phyloP scores from a whole-genome alignment of 1,139 yeast species.

The Debaryomycetaceae sp. region DNA sequence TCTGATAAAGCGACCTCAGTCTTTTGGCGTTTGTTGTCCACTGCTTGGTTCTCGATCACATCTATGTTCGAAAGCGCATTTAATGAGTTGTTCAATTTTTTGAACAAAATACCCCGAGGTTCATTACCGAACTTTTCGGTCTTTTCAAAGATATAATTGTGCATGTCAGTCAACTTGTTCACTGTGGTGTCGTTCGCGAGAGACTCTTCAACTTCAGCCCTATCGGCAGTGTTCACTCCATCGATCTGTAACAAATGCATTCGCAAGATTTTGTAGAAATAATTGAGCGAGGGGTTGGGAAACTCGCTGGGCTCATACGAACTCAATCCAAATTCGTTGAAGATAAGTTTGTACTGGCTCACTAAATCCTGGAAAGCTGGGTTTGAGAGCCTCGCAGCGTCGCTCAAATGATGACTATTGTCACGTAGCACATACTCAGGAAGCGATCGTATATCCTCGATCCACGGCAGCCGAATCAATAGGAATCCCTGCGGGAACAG shows the following conservation, averaged over 20 bases:
- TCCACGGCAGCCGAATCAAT: constrained; percentile 55
- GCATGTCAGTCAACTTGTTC: constrained; percentile 12
- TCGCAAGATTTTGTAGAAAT: constrained; percentile 61
- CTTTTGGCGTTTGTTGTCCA: constrained; percentile 13
- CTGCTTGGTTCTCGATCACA: constrained; percentile 6
- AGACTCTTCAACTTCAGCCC: constrained; percentile 36
- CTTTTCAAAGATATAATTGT: constrained; percentile 5
- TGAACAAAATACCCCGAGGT: constrained; percentile 9
- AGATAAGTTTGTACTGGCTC: constrained; percentile 31
- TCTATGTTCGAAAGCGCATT: constrained; percentile 17
- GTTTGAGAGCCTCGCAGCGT: not conserved
- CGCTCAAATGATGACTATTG: constrained; percentile 6
- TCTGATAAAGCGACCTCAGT: constrained; percentile 25
- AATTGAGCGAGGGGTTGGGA: constrained; percentile 65
- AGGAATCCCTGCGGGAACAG: constrained; percentile 60
- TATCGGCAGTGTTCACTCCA: too few relatives aligned
- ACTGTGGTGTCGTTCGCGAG: constrained; percentile 16
- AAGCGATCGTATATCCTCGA: constrained; percentile 56
- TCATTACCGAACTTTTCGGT: constrained; percentile 13
- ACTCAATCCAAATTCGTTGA: constrained; percentile 36
- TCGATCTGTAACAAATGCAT: constrained; percentile 64
- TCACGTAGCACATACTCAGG: constrained; percentile 24
- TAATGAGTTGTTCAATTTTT: constrained; percentile 12
- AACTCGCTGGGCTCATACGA: constrained; percentile 55
- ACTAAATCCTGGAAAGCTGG: constrained; percentile 14